Evolutionary conservation across 1,284 basidiomycete genomes (phyloP), one percentile per base, ranked within the genome.

Genomic region (Moesziomyces sp.): DNA sequence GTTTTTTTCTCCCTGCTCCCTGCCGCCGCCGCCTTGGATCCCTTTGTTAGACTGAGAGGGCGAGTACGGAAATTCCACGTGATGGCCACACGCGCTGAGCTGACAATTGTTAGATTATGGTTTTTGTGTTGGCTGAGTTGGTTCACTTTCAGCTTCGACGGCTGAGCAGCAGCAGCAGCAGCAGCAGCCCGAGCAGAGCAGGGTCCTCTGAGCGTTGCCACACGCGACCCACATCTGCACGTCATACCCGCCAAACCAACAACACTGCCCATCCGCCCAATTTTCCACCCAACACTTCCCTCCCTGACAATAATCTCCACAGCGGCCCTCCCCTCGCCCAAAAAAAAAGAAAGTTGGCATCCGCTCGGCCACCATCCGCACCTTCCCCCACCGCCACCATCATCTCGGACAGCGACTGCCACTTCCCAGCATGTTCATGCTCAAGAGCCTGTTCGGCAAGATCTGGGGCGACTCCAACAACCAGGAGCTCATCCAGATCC

Each of bases 381-480:
- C 46, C 64, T 68, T 56, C 46, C 55, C 50, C 19, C 47, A 43
- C 35, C 21, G 35, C 66, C 45, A 62, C 52, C 59, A 58, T 50
- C 59, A 58, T 52, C 47, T 35, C 43, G 30, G 52, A 38, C 48
- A 38, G 11, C 19, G 30, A n/a, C 6, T 28, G 26, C 26, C 48
- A 23, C 9, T 33, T 3, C 42, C 38, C 84, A 86, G 83, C 77
- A 92, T 91, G 91, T 91, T 91, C 83, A 88, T 92, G 85, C 89
- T 92, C 86, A 91, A 90, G 86, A 94, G 90, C 84, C 85, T 96
- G 45, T 89, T 96, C 72, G 91, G 92, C 77, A 93, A 91, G 88
- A 94, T 97, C 86, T 95, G 94, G 93, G 93, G 73, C 48, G 80
- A 82, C 40, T 46, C 79, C 59, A 68, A 80, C 63, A 82, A 81